Conservation (phyloP, 2,329 filamentous ascomycete species). For the Alternaria solani region DNA sequence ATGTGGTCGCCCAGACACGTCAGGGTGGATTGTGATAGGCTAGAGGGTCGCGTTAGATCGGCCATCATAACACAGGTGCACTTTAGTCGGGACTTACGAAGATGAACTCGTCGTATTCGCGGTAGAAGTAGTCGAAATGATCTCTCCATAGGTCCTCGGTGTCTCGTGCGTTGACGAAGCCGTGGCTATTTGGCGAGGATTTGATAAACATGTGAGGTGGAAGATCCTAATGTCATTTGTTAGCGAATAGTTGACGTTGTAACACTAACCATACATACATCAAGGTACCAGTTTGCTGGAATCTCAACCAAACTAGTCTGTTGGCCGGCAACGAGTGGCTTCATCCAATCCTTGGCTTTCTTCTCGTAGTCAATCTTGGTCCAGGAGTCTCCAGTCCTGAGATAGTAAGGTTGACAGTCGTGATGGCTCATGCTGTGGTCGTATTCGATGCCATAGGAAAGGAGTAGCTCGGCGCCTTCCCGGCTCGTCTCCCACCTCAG, state of each 20-base stretch:
- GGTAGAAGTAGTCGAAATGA: slow-evolving; percentile 76
- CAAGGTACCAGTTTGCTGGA: slow-evolving; percentile 70
- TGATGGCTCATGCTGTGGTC: slow-evolving; percentile 72
- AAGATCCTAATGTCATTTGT: slow-evolving; percentile 48
- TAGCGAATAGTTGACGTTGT: background rate
- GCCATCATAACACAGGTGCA: background rate
- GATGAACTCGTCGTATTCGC: slow-evolving; percentile 78
- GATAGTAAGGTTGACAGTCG: slow-evolving; percentile 70
- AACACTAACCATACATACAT: slow-evolving; percentile 37
- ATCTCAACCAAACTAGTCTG: slow-evolving; percentile 72
- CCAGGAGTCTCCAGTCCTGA: slow-evolving; percentile 71
- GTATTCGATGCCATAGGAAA: slow-evolving; percentile 73
- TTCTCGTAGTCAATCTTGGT: slow-evolving; percentile 72
- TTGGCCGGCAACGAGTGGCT: slow-evolving; percentile 66
- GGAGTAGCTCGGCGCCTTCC: slow-evolving; percentile 70
- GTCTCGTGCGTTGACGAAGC: slow-evolving; percentile 63
- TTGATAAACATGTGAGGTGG: slow-evolving; percentile 78
- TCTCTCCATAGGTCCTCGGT: slow-evolving; percentile 71
- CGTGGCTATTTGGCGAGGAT: slow-evolving; percentile 68
- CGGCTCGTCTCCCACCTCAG: slow-evolving; percentile 70
- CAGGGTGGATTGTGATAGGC: slow-evolving; percentile 78
- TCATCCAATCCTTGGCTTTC: slow-evolving; percentile 71
- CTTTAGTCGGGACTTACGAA: slow-evolving; percentile 63
- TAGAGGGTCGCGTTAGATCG: background rate
- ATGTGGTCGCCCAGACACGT: slow-evolving; percentile 70